Conservation (phyloP, 1,284 basidiomycete genomes). For the Coriolopsis trogii region DNA sequence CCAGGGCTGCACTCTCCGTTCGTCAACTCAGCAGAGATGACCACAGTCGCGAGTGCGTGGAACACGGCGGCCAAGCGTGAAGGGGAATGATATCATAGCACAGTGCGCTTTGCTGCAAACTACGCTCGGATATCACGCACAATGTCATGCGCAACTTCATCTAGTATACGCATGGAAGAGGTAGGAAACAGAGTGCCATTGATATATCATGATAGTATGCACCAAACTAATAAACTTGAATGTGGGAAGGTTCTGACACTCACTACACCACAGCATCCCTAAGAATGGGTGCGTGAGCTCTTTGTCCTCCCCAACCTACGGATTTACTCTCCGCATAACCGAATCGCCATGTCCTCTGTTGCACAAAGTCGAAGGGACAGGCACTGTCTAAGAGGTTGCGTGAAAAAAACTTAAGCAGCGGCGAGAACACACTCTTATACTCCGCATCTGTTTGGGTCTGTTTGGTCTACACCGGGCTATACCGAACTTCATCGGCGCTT, state of each 20-base stretch:
- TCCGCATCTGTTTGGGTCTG: conserved; percentile 8
- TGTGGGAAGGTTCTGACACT: conserved; percentile 80
- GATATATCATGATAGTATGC: background rate
- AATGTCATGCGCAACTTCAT: too few species aligned
- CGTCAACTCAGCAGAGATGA: background rate
- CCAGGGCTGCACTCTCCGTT: background rate
- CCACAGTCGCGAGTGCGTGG: too few species aligned
- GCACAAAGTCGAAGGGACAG: conserved; percentile 46
- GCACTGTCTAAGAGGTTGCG: conserved; percentile 81
- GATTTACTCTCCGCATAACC: conserved; percentile 65
- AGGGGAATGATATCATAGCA: too few species aligned
- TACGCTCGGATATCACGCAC: too few species aligned
- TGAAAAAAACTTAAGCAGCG: conserved; percentile 28
- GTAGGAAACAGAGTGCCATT: too few species aligned
- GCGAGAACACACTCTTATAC: conserved; percentile 10
- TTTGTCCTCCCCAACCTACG: conserved; percentile 50
- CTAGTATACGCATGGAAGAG: too few species aligned
- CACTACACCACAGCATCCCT: conserved; percentile 51
- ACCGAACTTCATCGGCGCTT: background rate
- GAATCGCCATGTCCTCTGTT: conserved; percentile 70
- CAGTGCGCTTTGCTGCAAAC: too few species aligned
- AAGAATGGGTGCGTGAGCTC: conserved; percentile 54
- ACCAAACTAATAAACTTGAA: background rate
- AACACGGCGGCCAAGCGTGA: too few species aligned
- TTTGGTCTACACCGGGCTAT: background rate